A percentile compares a stretch with the other conserved stretches of the same genome.
Conservation (phyloP, 1,284 basidiomycete genomes). For the Leccinum fallax region DNA sequence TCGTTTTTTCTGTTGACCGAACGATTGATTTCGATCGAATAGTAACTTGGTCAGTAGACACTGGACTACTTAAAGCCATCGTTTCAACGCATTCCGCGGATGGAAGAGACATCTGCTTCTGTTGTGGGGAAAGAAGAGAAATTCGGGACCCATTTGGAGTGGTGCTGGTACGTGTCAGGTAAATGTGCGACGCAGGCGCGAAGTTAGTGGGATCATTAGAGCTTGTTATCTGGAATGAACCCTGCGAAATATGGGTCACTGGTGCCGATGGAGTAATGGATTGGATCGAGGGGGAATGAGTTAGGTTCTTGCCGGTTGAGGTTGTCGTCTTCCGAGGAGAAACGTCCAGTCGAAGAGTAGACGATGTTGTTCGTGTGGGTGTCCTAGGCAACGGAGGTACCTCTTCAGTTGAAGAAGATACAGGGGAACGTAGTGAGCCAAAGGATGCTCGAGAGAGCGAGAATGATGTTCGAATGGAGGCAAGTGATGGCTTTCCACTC, state of each 20-base stretch:
- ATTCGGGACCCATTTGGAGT: slow-evolving; percentile 18
- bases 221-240: slow-evolving; percentile 23
- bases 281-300: slow-evolving; percentile 18
- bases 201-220: slow-evolving; percentile 8
- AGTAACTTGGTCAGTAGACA: slow-evolving; percentile 1
- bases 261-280: slow-evolving; percentile 32
- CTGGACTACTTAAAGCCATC: background rate
- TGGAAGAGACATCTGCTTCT: slow-evolving; percentile 27
- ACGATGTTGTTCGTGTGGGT: slow-evolving; percentile 16
- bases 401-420: slow-evolving; percentile 23
- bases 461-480: slow-evolving; percentile 34
- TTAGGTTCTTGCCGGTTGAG: slow-evolving; percentile 19
- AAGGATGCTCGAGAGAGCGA: slow-evolving; percentile 36
- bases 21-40: slow-evolving; percentile 33
- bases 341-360: background rate
- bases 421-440: slow-evolving; percentile 26
- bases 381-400: slow-evolving; percentile 32
- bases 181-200: slow-evolving; percentile 17
- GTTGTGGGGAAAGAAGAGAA: slow-evolving; percentile 27
- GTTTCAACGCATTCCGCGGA: slow-evolving; percentile 23
- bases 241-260: slow-evolving; percentile 3
- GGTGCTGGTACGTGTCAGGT: background rate
- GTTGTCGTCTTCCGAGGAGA: slow-evolving; percentile 10
- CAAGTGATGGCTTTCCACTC: slow-evolving; percentile 34
- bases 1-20: slow-evolving; percentile 18